Percentiles rank a stretch among this genome's conserved stretches.
Evolutionary conservation across 306 rosid genomes (phyloP).

Genomic region (Sechiopsis laciniata): DNA sequence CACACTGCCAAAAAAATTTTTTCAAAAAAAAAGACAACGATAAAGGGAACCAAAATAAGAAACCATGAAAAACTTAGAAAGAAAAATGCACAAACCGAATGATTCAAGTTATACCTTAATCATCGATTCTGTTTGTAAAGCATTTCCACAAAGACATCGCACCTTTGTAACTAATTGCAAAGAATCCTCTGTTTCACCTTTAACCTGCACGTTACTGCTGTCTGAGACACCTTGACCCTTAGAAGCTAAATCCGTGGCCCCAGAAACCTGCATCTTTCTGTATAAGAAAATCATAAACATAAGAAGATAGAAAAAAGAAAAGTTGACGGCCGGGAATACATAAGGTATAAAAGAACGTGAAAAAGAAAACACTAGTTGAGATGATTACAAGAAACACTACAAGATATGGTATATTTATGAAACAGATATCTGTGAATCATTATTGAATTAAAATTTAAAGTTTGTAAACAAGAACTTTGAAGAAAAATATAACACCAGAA

Average conservation of each 20-base stretch:
- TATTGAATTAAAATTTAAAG: background rate
- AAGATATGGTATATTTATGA: slow-evolving; percentile 2
- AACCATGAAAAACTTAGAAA: background rate
- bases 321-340: background rate
- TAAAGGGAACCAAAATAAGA: background rate
- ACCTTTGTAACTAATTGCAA: slow-evolving; percentile 57
- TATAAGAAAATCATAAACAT: slow-evolving; percentile 17
- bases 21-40: background rate
- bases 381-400: slow-evolving; percentile 12
- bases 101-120: slow-evolving; percentile 51
- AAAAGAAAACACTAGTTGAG: background rate
- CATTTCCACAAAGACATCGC: slow-evolving; percentile 84
- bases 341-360: slow-evolving; percentile 5
- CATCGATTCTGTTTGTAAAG: slow-evolving; percentile 72
- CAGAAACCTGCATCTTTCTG: slow-evolving; percentile 95
- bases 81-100: background rate
- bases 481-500: slow-evolving; percentile 12
- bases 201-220: slow-evolving; percentile 67
- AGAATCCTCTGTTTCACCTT: slow-evolving; percentile 74
- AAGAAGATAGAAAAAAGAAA: slow-evolving; percentile 5
- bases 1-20: slow-evolving; percentile 59
- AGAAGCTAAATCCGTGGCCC: slow-evolving; percentile 87
- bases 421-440: background rate
- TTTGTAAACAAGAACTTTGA: background rate
- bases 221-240: slow-evolving; percentile 77